Conservation (phyloP, 148 eudicot species). For the Rhododendron molle region DNA sequence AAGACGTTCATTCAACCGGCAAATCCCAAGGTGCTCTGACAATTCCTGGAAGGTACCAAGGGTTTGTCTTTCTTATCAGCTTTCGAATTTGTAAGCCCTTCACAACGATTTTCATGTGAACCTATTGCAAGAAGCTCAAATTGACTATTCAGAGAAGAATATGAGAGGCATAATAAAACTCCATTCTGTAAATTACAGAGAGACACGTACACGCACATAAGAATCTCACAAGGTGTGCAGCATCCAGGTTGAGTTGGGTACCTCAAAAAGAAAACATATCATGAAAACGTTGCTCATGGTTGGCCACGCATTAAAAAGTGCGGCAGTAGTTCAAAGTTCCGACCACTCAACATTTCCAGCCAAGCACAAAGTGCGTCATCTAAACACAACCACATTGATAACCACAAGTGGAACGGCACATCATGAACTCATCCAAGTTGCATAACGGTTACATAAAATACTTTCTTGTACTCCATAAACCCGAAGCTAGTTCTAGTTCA, state of each 20-base stretch:
- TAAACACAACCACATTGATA: background rate
- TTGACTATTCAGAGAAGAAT: background rate
- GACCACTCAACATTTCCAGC: background rate
- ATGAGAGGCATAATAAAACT: background rate
- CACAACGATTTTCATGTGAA: background rate
- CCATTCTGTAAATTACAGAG: background rate
- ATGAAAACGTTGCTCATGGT: background rate
- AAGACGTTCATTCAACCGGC: constrained; percentile 53
- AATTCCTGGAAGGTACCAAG: constrained; percentile 70
- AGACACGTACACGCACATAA: too few relatives aligned
- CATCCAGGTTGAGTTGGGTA: background rate
- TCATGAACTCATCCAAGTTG: background rate
- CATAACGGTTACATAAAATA: background rate
- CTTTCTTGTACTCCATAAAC: background rate
- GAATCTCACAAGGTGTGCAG: background rate
- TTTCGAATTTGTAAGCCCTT: constrained; percentile 13
- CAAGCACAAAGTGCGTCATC: background rate
- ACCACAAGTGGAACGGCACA: background rate
- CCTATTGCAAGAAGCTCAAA: constrained; percentile 10
- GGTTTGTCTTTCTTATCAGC: constrained; percentile 15
- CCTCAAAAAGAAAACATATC: background rate
- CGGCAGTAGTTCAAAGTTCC: background rate
- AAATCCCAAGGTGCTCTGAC: constrained; percentile 78
- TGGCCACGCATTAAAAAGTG: background rate
- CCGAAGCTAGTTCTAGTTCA: background rate